phyloP scores from a whole-genome alignment of 352 stramenopile species.

The Pythium coloratum region DNA sequence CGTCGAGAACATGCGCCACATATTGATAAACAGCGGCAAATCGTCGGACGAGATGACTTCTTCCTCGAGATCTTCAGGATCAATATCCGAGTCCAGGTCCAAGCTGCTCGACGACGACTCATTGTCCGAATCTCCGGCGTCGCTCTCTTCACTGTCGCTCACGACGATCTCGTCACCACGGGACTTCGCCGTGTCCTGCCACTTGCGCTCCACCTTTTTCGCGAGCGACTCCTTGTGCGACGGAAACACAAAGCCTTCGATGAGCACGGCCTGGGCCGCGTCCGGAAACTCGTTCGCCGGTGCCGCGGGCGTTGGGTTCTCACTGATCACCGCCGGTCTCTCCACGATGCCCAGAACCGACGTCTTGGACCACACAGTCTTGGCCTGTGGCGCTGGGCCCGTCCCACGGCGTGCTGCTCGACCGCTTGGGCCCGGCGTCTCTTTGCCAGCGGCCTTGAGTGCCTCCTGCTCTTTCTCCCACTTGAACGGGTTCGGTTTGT shows the following conservation, averaged over 20 bases:
- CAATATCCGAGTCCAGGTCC: conserved; percentile 56
- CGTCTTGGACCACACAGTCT: conserved; percentile 75
- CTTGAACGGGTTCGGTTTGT: conserved; percentile 67
- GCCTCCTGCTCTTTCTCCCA: conserved; percentile 36
- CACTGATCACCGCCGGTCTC: conserved; percentile 41
- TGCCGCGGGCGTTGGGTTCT: conserved; percentile 38
- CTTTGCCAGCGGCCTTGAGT: conserved; percentile 10
- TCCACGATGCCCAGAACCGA: conserved; percentile 70
- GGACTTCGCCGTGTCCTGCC: conserved; percentile 15
- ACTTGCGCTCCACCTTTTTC: conserved; percentile 68
- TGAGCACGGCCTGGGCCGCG: conserved; percentile 58
- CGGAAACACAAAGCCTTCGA: conserved; percentile 85
- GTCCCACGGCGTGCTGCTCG: background rate
- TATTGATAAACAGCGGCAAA: conserved; percentile 65
- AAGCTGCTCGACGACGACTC: conserved; percentile 59
- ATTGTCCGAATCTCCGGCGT: conserved; percentile 36
- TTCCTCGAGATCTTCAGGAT: conserved; percentile 69
- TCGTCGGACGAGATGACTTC: conserved; percentile 70
- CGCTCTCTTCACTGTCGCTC: conserved; percentile 75
- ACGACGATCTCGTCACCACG: conserved; percentile 58
- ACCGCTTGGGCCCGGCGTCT: background rate
- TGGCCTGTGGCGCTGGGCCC: conserved; percentile 37
- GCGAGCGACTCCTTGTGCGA: conserved; percentile 74
- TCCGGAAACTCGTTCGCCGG: conserved; percentile 57
- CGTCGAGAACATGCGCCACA: conserved; percentile 66